These are phyloP conservation scores for Fusarium sp. DNA, from an alignment of 2,329 filamentous ascomycete genomes.

Conservation along the genomic window DNA sequence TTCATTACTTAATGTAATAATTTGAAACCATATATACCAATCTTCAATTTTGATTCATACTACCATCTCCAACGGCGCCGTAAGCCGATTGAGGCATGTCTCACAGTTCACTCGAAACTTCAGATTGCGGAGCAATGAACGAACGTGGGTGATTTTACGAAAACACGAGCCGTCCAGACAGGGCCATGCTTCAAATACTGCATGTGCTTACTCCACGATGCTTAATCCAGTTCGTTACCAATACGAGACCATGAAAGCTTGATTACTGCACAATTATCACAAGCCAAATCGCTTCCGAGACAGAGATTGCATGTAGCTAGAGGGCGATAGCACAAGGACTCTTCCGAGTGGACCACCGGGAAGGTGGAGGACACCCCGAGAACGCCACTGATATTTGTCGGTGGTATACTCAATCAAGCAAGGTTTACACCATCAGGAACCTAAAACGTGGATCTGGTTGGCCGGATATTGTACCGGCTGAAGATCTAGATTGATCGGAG, in stretches of 20 bases:
- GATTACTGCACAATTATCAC: accelerated
- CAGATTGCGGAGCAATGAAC: too few relatives aligned
- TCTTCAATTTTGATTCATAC: too few relatives aligned
- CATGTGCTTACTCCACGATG: not conserved
- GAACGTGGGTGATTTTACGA: too few relatives aligned
- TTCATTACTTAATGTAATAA: not conserved
- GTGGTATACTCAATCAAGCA: not conserved
- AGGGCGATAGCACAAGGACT: accelerated
- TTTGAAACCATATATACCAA: not conserved
- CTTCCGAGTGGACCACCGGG: slow-evolving; percentile 29
- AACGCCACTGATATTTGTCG: not conserved
- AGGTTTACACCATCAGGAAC: not conserved
- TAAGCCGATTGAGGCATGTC: too few relatives aligned
- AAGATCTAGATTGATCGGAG: slow-evolving; percentile 8
- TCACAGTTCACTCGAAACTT: too few relatives aligned
- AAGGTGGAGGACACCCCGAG: slow-evolving; percentile 14
- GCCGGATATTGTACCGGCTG: not conserved
- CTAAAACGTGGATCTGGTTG: not conserved
- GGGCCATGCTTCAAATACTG: too few relatives aligned
- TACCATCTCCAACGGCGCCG: too few relatives aligned
- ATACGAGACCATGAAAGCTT: not conserved
- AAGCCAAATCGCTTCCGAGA: not conserved
- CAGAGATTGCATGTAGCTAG: not conserved
- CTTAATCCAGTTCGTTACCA: not conserved
- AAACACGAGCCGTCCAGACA: too few relatives aligned